These are phyloP conservation scores for Isabelozyma gotoi DNA, from an alignment of 805 yeast species.

Conservation along the genomic window DNA sequence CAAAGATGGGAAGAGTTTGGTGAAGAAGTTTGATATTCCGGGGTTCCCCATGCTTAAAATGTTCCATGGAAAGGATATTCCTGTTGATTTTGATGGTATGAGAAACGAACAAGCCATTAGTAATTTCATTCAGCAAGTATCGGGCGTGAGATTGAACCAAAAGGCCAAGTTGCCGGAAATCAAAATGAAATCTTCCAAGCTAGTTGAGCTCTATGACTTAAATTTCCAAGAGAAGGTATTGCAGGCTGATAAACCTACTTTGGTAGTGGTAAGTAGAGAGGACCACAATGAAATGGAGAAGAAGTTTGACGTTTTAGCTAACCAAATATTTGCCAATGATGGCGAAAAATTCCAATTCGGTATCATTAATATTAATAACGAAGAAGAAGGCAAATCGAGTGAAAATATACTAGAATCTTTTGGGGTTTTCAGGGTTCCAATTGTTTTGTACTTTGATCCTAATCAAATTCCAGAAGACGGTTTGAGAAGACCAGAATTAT, in stretches of 20 bases:
- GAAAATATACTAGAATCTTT: conserved; percentile 32
- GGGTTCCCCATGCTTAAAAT: conserved; percentile 69
- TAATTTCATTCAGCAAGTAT: conserved; percentile 46
- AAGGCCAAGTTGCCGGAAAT: background rate
- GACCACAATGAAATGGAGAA: conserved; percentile 27
- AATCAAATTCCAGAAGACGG: conserved; percentile 18
- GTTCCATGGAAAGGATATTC: conserved; percentile 51
- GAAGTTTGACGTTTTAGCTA: conserved; percentile 56
- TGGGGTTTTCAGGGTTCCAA: conserved; percentile 48
- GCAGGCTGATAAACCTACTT: conserved; percentile 26
- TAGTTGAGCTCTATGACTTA: conserved; percentile 33
- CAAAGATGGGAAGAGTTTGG: conserved; percentile 46
- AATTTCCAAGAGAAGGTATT: conserved; percentile 45
- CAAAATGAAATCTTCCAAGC: conserved; percentile 11
- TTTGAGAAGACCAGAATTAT: conserved; percentile 22
- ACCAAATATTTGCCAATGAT: conserved; percentile 42
- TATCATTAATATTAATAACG: conserved; percentile 47
- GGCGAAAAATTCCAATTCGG: conserved; percentile 34
- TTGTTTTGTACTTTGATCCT: conserved; percentile 50
- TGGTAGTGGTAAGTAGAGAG: conserved; percentile 51
- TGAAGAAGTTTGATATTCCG: conserved; percentile 49
- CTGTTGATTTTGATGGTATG: conserved; percentile 56
- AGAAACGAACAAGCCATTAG: conserved; percentile 52
- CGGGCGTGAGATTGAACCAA: conserved; percentile 22
- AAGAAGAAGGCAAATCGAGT: conserved; percentile 34